Evolutionary conservation across 148 eudicot species (phyloP).

Genomic region (Silene conica): DNA sequence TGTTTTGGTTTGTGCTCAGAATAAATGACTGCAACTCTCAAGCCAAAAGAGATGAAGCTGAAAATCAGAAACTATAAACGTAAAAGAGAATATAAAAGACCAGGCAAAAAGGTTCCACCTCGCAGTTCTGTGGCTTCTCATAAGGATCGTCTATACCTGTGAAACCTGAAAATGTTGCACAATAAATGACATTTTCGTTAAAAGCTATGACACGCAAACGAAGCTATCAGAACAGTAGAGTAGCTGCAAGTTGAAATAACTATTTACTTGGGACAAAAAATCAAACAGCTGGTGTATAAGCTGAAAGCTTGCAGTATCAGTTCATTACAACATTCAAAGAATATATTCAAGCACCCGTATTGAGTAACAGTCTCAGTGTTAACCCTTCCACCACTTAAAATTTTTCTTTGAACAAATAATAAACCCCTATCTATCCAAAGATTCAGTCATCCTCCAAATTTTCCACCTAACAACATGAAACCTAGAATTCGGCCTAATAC

Average conservation of each 20-base stretch:
- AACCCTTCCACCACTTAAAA: neutral
- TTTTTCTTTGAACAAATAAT: neutral
- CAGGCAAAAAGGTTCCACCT: slow-evolving; percentile 42
- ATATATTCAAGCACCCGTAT: neutral
- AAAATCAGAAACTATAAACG: neutral
- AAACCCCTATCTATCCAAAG: neutral
- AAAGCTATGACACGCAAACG: neutral
- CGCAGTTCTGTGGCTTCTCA: slow-evolving; percentile 69
- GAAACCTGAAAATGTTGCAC: slow-evolving; percentile 55
- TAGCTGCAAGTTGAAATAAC: neutral
- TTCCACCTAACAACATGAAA: no score
- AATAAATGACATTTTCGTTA: neutral
- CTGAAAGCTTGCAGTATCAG: neutral
- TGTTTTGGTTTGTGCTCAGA: no score
- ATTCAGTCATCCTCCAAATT: no score
- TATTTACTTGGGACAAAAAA: neutral
- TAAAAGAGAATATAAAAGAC: slow-evolving; percentile 1
- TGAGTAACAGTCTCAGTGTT: neutral
- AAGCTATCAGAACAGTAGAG: neutral
- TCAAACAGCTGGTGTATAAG: neutral
- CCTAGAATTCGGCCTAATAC: no score
- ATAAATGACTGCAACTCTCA: neutral
- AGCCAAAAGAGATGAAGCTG: neutral
- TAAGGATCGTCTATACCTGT: slow-evolving; percentile 98
- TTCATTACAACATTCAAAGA: neutral